Evolutionary conservation across 805 yeast genomes (phyloP), one percentile per base, ranked within the genome.

Genomic region (Priceomyces medius): DNA sequence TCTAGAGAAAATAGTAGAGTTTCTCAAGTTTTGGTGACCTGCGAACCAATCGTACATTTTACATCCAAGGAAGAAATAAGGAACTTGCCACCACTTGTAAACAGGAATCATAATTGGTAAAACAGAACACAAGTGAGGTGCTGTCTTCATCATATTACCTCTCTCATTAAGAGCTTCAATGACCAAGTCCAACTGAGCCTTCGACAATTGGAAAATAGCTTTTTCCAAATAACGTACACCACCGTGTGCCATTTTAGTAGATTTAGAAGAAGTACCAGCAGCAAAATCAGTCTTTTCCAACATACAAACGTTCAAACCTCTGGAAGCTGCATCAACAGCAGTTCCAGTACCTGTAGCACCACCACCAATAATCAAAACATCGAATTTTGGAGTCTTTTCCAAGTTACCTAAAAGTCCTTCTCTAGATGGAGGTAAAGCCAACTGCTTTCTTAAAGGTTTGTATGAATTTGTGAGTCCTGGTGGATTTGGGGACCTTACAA

Each of bases 231-330:
- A 90, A 56, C 98, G 76, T 32, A 90, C 97, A 62, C 98, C 98
- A 51, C 98, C 98, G 61, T 90, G 98, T 33, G 96, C 96, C 82
- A 90, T 86, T 69, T 90, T 90, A 37, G 98, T 90, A 12, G 96
- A 86, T 56, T 89, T 86, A 26, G 97, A 88, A 7, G 95, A 85
- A 12, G 97, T 91, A 31, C 96, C 97, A 7, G 88, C 76, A 6
- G 96, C 96, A 59, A 85, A 90, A 70, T 90, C 98, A 49, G 80
- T 81, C 59, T 84, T 84, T 65, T 90, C 98, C 44, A 90, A 76
- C 43, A 90, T 64, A 38, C 95, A 86, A 32, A 88, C 96, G 57
- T 88, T 86, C 52, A 89, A 77, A 36, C 97, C 97, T 64, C 98
- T 77, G 32, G 95, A 78, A 20, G 84, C 78, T 27, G 97, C 97